phyloP scores from a whole-genome alignment of 176 grass and related monocot species.

The Oryza glumipatula region DNA sequence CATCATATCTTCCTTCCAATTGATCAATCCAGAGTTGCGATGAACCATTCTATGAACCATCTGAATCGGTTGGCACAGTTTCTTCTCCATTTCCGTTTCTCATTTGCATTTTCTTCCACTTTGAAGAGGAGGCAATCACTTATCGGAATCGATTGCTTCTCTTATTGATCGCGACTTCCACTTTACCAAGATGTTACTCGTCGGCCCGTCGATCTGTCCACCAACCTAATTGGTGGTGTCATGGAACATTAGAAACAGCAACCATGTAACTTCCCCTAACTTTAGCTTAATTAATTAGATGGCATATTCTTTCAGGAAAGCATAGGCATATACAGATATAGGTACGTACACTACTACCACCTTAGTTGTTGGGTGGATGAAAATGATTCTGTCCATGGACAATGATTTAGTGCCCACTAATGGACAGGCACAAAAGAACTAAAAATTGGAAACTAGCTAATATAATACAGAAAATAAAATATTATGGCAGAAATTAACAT shows the following conservation, averaged over 20 bases:
- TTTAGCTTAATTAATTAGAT: background rate
- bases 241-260: background rate
- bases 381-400: background rate
- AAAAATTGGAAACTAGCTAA: background rate
- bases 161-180: constrained; percentile 33
- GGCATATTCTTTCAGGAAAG: constrained; percentile 36
- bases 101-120: background rate
- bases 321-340: background rate
- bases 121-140: background rate
- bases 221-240: background rate
- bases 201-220: background rate
- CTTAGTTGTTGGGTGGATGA: background rate
- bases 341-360: background rate
- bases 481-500: background rate
- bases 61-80: background rate
- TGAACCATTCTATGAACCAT: constrained; percentile 4
- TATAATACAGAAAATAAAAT: background rate
- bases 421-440: background rate
- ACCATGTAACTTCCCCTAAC: background rate
- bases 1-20: background rate
- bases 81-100: background rate
- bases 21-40: background rate
- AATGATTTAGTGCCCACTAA: constrained; percentile 15
- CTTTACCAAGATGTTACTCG: constrained; percentile 11
- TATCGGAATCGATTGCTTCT: background rate